Conservation (phyloP, 2,329 filamentous ascomycete species). For the Colletotrichum liriopes region DNA sequence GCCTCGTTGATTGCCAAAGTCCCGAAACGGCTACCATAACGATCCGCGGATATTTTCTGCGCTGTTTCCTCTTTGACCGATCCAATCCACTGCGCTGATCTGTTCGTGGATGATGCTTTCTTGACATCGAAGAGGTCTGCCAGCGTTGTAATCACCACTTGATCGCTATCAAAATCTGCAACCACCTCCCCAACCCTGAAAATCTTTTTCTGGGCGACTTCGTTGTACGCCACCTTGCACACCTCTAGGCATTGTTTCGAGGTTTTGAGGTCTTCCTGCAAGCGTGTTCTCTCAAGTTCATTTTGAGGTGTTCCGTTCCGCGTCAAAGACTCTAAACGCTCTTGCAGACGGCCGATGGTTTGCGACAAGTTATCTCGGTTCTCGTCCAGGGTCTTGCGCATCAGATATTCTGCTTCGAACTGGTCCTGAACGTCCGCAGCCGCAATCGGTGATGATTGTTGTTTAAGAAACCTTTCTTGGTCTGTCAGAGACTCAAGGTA, state of each 20-base stretch:
- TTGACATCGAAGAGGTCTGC: slow-evolving; percentile 59
- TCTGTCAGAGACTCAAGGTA: slow-evolving; percentile 53
- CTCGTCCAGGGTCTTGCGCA: slow-evolving; percentile 50
- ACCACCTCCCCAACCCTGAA: slow-evolving; percentile 55
- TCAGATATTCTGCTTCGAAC: slow-evolving; percentile 54
- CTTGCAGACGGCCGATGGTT: slow-evolving; percentile 51
- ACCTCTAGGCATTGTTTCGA: slow-evolving; percentile 57
- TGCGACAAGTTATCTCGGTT: slow-evolving; percentile 51
- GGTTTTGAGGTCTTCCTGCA: slow-evolving; percentile 54
- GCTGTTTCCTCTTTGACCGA: slow-evolving; percentile 51
- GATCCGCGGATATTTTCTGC: slow-evolving; percentile 42
- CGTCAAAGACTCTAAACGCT: slow-evolving; percentile 50
- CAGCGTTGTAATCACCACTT: slow-evolving; percentile 58
- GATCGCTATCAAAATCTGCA: slow-evolving; percentile 56
- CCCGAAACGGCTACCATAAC: slow-evolving; percentile 46
- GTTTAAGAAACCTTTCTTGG: slow-evolving; percentile 43
- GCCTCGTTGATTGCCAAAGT: no score
- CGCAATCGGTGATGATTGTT: neutral
- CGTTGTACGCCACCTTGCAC: slow-evolving; percentile 53
- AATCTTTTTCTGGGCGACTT: slow-evolving; percentile 52
- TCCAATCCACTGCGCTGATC: slow-evolving; percentile 55
- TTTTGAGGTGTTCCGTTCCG: slow-evolving; percentile 44
- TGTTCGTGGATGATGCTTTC: slow-evolving; percentile 53
- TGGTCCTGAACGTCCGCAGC: slow-evolving; percentile 7
- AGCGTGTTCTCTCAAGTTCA: slow-evolving; percentile 48